Evolutionary conservation across 2,329 filamentous ascomycete species (phyloP).

Genomic region (Fusarium succisae): DNA sequence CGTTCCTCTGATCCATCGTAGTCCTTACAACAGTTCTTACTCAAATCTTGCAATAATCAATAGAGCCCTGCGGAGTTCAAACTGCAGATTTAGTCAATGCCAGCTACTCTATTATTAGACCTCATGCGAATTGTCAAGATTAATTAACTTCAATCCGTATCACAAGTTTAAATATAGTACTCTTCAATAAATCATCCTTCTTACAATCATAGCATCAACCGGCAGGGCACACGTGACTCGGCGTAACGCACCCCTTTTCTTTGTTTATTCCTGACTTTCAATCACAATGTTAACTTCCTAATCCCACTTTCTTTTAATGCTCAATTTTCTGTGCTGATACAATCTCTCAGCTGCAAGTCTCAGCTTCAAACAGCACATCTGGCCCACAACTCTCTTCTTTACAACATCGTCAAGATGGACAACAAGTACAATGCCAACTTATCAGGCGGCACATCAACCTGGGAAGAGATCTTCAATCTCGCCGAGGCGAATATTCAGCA

Average conservation of each 20-base stretch:
- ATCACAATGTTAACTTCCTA: neutral
- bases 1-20: no score
- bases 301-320: accelerated
- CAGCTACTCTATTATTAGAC: no score
- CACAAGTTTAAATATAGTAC: no score
- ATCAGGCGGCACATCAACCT: neutral
- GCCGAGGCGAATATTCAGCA: neutral
- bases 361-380: no score
- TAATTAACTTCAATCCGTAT: no score
- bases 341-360: no score
- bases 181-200: no score
- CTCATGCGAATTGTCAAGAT: no score
- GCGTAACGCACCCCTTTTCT: neutral
- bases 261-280: neutral
- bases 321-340: accelerated
- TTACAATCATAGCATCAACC: neutral
- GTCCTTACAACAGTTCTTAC: no score
- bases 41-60: no score
- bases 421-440: neutral
- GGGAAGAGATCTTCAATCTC: neutral
- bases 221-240: neutral
- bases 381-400: accelerated
- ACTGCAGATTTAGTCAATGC: no score
- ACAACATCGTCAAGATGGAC: neutral
- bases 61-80: no score